A percentile compares a stretch with the other conserved stretches of the same genome.
Conservation (phyloP, 2,329 filamentous ascomycete species). For the Penicillium nordicum region DNA sequence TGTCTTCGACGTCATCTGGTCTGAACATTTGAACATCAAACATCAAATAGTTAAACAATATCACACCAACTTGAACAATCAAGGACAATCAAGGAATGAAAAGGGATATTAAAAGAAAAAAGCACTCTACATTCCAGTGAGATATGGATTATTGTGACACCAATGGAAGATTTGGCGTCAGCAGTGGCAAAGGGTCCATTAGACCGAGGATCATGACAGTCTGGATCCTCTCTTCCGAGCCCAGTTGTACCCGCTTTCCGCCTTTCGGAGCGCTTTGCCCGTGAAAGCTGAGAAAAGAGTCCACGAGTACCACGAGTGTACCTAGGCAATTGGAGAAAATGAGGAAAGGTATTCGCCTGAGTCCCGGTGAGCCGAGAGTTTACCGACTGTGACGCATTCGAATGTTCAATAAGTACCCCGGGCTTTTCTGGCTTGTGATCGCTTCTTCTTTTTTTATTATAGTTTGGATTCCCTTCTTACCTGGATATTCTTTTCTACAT, state of each 20-base stretch:
- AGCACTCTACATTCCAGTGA: neutral
- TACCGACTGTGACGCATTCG: slow-evolving; percentile 36
- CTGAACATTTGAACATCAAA: slow-evolving; percentile 2
- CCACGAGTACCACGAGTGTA: neutral
- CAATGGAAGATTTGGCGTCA: neutral
- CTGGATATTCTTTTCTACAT: neutral
- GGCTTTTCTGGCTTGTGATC: slow-evolving; percentile 32
- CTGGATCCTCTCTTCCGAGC: slow-evolving; percentile 40
- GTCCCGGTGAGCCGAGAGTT: slow-evolving; percentile 41
- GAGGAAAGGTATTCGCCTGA: slow-evolving; percentile 13
- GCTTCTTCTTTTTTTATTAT: slow-evolving; percentile 8
- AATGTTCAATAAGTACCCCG: slow-evolving; percentile 31
- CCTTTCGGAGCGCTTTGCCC: slow-evolving; percentile 27
- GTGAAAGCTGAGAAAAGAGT: slow-evolving; percentile 20
- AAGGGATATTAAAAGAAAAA: neutral
- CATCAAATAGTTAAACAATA: neutral
- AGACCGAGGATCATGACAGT: slow-evolving; percentile 37
- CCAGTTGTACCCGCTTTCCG: slow-evolving; percentile 26
- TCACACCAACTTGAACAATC: neutral
- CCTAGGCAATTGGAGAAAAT: slow-evolving; percentile 18
- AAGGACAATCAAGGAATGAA: neutral
- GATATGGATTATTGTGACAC: slow-evolving; percentile 11
- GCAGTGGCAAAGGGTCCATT: slow-evolving; percentile 28
- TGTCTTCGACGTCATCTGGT: slow-evolving; percentile 22
- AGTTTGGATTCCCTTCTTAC: slow-evolving; percentile 5